phyloP scores from a whole-genome alignment of 208 protist species.

The Angomonas ambiguus region DNA sequence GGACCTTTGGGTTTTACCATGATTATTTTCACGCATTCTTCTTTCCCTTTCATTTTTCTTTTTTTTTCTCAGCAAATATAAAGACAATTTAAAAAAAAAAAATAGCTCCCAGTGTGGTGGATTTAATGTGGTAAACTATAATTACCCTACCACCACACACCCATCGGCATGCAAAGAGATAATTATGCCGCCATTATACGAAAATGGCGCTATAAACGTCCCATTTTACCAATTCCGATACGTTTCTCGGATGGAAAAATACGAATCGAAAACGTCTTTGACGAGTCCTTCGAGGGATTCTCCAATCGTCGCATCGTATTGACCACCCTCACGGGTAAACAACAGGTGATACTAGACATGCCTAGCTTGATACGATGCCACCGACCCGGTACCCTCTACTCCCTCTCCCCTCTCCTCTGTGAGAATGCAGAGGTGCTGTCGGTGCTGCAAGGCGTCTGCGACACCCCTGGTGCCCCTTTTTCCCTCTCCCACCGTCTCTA shows the following conservation, averaged over 20 bases:
- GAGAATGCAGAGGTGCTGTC: slow-evolving; percentile 35
- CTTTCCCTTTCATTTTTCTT: slow-evolving; percentile 12
- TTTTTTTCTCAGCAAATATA: slow-evolving; percentile 10
- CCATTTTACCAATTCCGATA: slow-evolving; percentile 44
- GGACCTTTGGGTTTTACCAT: background rate
- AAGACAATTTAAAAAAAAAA: background rate
- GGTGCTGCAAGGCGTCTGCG: slow-evolving; percentile 44
- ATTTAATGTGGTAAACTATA: background rate
- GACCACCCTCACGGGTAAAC: slow-evolving; percentile 43
- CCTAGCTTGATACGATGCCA: background rate
- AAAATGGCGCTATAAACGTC: slow-evolving; percentile 50
- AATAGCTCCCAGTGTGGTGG: background rate
- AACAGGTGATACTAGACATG: background rate
- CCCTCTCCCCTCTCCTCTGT: slow-evolving; percentile 35
- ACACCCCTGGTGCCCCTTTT: slow-evolving; percentile 34
- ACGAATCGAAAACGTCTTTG: slow-evolving; percentile 56
- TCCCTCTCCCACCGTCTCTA: slow-evolving; percentile 37
- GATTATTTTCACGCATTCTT: background rate
- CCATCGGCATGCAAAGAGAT: slow-evolving; percentile 74
- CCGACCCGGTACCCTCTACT: background rate
- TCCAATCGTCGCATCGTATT: slow-evolving; percentile 62
- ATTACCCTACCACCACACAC: background rate
- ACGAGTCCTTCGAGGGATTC: slow-evolving; percentile 67
- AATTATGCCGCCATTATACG: slow-evolving; percentile 63
- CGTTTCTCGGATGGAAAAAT: slow-evolving; percentile 65